These are phyloP conservation scores for Coniferiporia sulphurascens DNA, from an alignment of 1,284 basidiomycete species.

Conservation along the genomic window DNA sequence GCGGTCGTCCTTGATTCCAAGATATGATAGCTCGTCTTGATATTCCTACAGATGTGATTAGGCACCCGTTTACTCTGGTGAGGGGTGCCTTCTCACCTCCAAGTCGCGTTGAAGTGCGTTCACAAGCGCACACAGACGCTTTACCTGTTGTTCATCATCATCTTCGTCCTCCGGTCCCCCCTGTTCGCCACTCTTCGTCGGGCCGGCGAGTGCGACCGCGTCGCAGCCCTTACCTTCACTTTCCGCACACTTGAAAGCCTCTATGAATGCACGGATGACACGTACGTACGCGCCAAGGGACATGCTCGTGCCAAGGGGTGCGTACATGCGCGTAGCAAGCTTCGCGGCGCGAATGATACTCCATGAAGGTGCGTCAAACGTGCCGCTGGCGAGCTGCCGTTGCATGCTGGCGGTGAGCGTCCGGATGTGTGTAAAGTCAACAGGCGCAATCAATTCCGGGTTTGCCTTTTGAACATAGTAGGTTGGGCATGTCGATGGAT, in stretches of 20 bases:
- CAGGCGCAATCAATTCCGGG: slow-evolving; percentile 63
- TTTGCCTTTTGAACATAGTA: slow-evolving; percentile 41
- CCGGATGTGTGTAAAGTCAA: slow-evolving; percentile 56
- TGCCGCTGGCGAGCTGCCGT: slow-evolving; percentile 65
- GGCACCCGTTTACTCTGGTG: neutral
- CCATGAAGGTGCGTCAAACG: slow-evolving; percentile 81
- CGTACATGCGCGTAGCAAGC: slow-evolving; percentile 73
- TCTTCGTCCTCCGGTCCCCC: slow-evolving; percentile 28
- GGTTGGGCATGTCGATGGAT: neutral
- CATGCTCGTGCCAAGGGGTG: slow-evolving; percentile 78
- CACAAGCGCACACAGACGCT: slow-evolving; percentile 27
- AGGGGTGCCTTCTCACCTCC: slow-evolving; percentile 41
- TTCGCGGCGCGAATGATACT: slow-evolving; percentile 69
- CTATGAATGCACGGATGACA: slow-evolving; percentile 66
- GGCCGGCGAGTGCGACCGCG: slow-evolving; percentile 13
- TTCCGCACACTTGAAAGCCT: slow-evolving; percentile 58
- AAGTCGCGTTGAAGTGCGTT: slow-evolving; percentile 51
- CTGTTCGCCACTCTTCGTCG: slow-evolving; percentile 22
- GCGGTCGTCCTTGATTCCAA: slow-evolving; percentile 78
- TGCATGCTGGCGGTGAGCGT: slow-evolving; percentile 60
- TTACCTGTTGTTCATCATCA: slow-evolving; percentile 19
- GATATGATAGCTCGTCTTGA: slow-evolving; percentile 59
- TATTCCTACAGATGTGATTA: slow-evolving; percentile 47
- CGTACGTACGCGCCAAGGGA: slow-evolving; percentile 76
- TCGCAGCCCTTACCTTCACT: slow-evolving; percentile 11